Evolutionary conservation across 257 asterid genomes (phyloP).

Genomic region (Gynochthodes officinalis): DNA sequence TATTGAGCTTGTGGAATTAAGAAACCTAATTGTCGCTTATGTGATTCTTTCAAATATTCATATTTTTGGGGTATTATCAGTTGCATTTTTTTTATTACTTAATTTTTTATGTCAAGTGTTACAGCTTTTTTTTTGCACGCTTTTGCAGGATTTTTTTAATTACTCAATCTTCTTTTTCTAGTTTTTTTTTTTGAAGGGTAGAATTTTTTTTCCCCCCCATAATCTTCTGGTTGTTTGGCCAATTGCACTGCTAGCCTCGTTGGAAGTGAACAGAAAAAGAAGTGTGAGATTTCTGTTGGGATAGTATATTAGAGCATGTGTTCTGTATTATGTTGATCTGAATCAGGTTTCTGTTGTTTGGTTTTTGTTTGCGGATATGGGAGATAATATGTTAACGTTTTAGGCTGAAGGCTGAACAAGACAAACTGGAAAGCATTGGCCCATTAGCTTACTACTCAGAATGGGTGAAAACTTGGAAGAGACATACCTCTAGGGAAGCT

Average conservation of each 20-base stretch:
- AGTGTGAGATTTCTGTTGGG: not conserved
- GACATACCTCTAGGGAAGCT: conserved; percentile 83
- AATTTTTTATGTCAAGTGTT: not conserved
- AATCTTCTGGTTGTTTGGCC: not conserved
- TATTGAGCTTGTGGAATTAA: not conserved
- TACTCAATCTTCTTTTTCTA: no score
- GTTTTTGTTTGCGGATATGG: conserved; percentile 16
- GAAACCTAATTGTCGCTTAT: not conserved
- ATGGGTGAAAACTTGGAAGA: conserved; percentile 87
- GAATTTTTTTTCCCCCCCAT: not conserved
- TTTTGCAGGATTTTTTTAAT: not conserved
- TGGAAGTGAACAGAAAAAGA: not conserved
- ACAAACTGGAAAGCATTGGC: conserved; percentile 57
- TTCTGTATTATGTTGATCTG: conserved; percentile 6
- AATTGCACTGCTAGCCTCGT: not conserved
- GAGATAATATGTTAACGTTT: conserved; percentile 23
- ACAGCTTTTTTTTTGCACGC: not conserved
- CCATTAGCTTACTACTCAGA: conserved; percentile 87
- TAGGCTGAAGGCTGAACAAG: conserved; percentile 79
- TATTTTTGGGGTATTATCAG: not conserved
- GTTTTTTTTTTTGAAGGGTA: not conserved
- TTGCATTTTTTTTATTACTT: not conserved
- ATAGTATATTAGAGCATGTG: not conserved
- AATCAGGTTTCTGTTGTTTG: conserved; percentile 8
- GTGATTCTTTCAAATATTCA: not conserved